Evolutionary conservation across 1,284 basidiomycete genomes (phyloP), one percentile per base, ranked within the genome.

Genomic region (Irpex sp.): DNA sequence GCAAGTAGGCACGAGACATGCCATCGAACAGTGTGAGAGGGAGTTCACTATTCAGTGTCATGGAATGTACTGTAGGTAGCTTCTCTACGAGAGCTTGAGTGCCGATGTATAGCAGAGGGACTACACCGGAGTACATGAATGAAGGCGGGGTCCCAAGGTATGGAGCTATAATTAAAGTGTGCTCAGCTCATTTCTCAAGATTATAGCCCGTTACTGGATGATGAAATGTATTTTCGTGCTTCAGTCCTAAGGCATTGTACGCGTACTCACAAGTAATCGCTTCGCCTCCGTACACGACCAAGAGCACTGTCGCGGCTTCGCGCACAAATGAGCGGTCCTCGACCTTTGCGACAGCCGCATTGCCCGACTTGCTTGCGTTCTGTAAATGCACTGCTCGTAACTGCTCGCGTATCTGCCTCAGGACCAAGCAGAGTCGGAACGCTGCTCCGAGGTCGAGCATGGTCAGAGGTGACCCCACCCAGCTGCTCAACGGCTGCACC

Each of bases 231-330:
- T 54, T 14, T 36, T 16, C 52, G 21, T 45, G 4, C 14, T 18
- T 21, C 12, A 49, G n/a, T 35, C 6, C 52, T 33, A n/a, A 45
- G 39, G 18, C n/a, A 48, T 12, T n/a, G 28, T 42, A 14, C 36
- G 52, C 1, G 57, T 18, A 71, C 75, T 59, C 65, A 89, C 88
- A 80, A 62, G 79, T 78, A 57, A 90, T 73, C 1, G 84, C 85
- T 71, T 90, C 88, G 10, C 89, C 89, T 16, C 88, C 90, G 67
- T 85, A 90, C 0, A 90, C 88, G 37, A 90, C 83, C 8, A 83
- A 74, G 37, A 90, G 74, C 0, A 85, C 84, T 2, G 86, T 79
- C 1, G 80, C 68, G 2, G 81, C 72, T 65, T 83, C 83, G 66
- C 85, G 81, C 49, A 80, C 76, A 64, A 88, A 86, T 1, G 86